Percentiles rank a stretch among this genome's conserved stretches.
phyloP scores from a whole-genome alignment of 2,329 filamentous ascomycete species.

The Ilyonectria destructans region DNA sequence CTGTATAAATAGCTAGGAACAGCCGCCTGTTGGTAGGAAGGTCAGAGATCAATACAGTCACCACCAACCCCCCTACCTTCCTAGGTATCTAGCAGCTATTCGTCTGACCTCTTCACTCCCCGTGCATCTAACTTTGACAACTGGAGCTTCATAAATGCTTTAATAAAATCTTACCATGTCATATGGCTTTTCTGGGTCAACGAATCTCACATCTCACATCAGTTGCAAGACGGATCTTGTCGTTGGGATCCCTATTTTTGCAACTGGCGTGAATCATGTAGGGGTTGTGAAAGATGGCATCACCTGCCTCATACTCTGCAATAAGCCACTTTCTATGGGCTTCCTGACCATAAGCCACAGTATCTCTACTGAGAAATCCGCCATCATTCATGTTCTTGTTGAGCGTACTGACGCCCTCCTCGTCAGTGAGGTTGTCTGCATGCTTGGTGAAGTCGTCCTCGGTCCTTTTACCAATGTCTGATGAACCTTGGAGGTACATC shows the following conservation, averaged over 20 bases:
- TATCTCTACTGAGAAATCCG: slow-evolving; percentile 33
- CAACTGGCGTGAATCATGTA: slow-evolving; percentile 36
- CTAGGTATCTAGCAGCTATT: too few species aligned
- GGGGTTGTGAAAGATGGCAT: slow-evolving; percentile 36
- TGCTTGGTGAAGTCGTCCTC: slow-evolving; percentile 35
- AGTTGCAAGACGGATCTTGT: slow-evolving; percentile 30
- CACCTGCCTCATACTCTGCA: slow-evolving; percentile 34
- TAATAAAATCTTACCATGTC: slow-evolving; percentile 9
- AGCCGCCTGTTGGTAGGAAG: too few species aligned
- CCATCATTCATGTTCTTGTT: slow-evolving; percentile 39
- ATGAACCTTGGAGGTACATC: slow-evolving; percentile 30
- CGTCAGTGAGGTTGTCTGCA: slow-evolving; percentile 22
- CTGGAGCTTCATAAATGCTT: not conserved
- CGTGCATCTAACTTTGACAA: too few species aligned
- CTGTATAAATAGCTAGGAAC: too few species aligned
- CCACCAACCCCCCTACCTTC: too few species aligned
- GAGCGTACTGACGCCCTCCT: slow-evolving; percentile 33
- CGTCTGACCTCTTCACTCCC: too few species aligned
- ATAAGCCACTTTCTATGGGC: slow-evolving; percentile 34
- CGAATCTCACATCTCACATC: slow-evolving; percentile 33
- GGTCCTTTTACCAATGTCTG: slow-evolving; percentile 32
- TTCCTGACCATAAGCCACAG: slow-evolving; percentile 30
- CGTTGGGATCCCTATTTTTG: slow-evolving; percentile 32
- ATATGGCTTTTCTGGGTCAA: slow-evolving; percentile 23
- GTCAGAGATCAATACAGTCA: too few species aligned